These are phyloP conservation scores for Trichoderma erinaceum DNA, from an alignment of 495 filamentous ascomycete genomes.

Conservation along the genomic window DNA sequence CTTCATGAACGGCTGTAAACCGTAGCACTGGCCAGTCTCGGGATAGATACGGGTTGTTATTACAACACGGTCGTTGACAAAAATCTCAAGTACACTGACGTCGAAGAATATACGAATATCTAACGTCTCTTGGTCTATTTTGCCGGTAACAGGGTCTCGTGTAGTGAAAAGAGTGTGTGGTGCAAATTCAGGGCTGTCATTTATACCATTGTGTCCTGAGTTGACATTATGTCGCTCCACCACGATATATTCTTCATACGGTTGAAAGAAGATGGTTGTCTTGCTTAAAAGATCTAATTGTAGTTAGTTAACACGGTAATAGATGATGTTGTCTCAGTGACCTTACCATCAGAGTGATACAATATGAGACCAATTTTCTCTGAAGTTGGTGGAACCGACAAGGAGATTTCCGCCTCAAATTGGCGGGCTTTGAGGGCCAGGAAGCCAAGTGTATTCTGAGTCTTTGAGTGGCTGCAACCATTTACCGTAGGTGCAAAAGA, in stretches of 20 bases:
- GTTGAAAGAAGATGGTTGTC: not conserved
- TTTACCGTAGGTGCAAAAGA: not conserved
- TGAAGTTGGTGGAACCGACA: not conserved
- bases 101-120: not conserved
- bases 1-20: not conserved
- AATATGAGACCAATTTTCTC: not conserved
- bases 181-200: not conserved
- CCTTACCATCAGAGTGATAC: not conserved
- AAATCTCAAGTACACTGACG: not conserved
- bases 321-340: not conserved
- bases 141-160: not conserved
- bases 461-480: not conserved
- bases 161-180: not conserved
- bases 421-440: not conserved
- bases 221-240: not conserved
- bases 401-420: not conserved
- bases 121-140: not conserved
- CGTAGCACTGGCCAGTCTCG: not conserved
- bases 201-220: not conserved
- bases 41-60: not conserved
- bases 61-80: not conserved
- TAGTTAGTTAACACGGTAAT: not conserved
- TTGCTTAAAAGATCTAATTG: not conserved
- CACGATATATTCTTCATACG: not conserved
- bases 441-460: not conserved